Percentiles rank a stretch among this genome's conserved stretches.
phyloP scores from a whole-genome alignment of 73 alveolate genomes.

The Paramecium tetraurelia region DNA sequence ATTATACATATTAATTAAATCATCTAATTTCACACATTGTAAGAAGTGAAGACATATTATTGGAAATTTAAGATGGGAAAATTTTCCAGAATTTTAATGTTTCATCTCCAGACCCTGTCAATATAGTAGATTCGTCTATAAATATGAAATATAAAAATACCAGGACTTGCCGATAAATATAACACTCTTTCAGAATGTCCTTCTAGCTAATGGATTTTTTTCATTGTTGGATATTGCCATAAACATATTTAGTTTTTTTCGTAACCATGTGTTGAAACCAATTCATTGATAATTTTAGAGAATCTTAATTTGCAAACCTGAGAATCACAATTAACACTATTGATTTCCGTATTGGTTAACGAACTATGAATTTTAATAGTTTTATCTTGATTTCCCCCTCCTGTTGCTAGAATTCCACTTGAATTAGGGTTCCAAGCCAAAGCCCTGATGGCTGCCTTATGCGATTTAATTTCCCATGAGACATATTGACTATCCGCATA shows the following conservation, averaged over 20 bases:
- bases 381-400: conserved; percentile 79
- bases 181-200: conserved; percentile 98
- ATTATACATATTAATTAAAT: background rate
- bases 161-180: conserved; percentile 96
- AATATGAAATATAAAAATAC: conserved; percentile 72
- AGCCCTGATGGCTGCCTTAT: conserved; percentile 79
- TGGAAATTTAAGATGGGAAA: conserved; percentile 59
- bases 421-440: conserved; percentile 82
- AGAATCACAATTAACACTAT: conserved; percentile 62
- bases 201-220: conserved; percentile 79
- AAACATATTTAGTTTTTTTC: conserved; percentile 50
- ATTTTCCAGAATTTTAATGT: conserved; percentile 99
- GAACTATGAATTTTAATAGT: conserved; percentile 73
- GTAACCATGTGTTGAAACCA: conserved; percentile 59
- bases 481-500: background rate
- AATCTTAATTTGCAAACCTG: conserved; percentile 58
- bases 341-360: conserved; percentile 29
- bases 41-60: background rate
- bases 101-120: conserved; percentile 99
- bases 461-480: conserved; percentile 56
- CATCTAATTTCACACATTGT: conserved; percentile 46
- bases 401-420: conserved; percentile 69
- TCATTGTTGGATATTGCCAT: conserved; percentile 86
- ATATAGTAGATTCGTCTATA: conserved; percentile 63
- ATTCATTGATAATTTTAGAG: conserved; percentile 43